Evolutionary conservation across 2,329 filamentous ascomycete species (phyloP).

Genomic region (Plectosphaerella sp.): DNA sequence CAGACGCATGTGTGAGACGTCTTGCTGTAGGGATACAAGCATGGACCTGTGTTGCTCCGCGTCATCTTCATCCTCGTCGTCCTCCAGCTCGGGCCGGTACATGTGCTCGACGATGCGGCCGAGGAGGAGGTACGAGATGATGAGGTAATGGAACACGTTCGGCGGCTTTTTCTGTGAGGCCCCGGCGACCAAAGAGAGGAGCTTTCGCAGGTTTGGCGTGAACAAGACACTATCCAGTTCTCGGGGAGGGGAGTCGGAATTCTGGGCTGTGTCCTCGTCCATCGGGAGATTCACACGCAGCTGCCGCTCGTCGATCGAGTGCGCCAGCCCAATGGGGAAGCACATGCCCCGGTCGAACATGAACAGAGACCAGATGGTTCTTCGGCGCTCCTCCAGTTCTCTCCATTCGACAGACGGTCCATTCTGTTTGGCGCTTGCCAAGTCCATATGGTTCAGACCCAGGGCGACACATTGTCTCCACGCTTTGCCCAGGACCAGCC

Average conservation of each 20-base stretch:
- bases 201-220: constrained; percentile 9
- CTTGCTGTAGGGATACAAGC: not conserved
- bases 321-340: constrained; percentile 16
- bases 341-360: constrained; percentile 18
- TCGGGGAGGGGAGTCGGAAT: not conserved
- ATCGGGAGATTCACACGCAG: constrained; percentile 17
- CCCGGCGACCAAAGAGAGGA: constrained; percentile 12
- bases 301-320: constrained; percentile 18
- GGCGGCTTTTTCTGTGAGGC: constrained; percentile 4
- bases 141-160: constrained; percentile 14
- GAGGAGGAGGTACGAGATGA: constrained; percentile 15
- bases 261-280: constrained; percentile 14
- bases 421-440: constrained; percentile 1
- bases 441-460: constrained; percentile 12
- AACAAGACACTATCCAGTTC: constrained; percentile 1
- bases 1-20: constrained; percentile 14
- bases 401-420: constrained; percentile 8
- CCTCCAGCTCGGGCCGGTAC: constrained; percentile 7
- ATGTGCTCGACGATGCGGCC: constrained; percentile 15
- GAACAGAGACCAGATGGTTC: constrained; percentile 17
- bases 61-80: constrained; percentile 1
- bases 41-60: too few relatives aligned
- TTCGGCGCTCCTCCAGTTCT: constrained; percentile 14
- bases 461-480: constrained; percentile 17
- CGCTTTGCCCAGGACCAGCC: constrained; percentile 15